Evolutionary conservation across 495 filamentous ascomycete genomes (phyloP).

Genomic region (Penicillium daleae): DNA sequence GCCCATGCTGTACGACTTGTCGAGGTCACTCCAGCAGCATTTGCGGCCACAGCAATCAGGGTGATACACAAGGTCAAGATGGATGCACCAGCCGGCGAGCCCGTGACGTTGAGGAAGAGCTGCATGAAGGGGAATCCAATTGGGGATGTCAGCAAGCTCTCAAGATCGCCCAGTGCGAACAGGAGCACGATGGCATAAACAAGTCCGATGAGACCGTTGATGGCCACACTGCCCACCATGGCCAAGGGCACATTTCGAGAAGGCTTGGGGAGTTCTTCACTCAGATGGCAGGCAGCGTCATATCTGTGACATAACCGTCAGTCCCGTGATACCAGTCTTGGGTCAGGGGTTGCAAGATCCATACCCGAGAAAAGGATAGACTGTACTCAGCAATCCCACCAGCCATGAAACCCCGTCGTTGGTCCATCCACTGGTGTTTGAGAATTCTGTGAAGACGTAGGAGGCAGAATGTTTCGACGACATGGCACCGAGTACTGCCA

Average conservation of each 20-base stretch:
- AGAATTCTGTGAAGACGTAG: slow-evolving; percentile 28
- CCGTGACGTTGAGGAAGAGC: slow-evolving; percentile 42
- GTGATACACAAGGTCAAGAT: slow-evolving; percentile 27
- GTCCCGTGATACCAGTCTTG: not conserved
- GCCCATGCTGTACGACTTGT: slow-evolving; percentile 33
- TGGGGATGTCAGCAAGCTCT: slow-evolving; percentile 30
- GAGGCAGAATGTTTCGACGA: slow-evolving; percentile 23
- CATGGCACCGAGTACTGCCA: slow-evolving; percentile 25
- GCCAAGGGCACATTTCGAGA: slow-evolving; percentile 43
- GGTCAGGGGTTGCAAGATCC: not conserved
- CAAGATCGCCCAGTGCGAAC: slow-evolving; percentile 48
- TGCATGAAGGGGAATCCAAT: slow-evolving; percentile 53
- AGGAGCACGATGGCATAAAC: slow-evolving; percentile 47
- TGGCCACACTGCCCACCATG: slow-evolving; percentile 45
- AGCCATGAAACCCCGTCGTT: slow-evolving; percentile 32
- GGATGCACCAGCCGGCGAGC: slow-evolving; percentile 40
- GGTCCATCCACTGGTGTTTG: slow-evolving; percentile 30
- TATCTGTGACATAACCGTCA: slow-evolving; percentile 19
- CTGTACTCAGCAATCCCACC: slow-evolving; percentile 29
- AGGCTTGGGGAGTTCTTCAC: slow-evolving; percentile 38
- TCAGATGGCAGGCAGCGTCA: slow-evolving; percentile 36
- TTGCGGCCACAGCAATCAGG: slow-evolving; percentile 25
- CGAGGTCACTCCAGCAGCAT: slow-evolving; percentile 27
- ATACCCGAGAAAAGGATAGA: slow-evolving; percentile 31
- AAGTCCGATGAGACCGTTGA: slow-evolving; percentile 49